Percentiles rank a stretch among this genome's conserved stretches.
phyloP scores from a whole-genome alignment of 2,329 filamentous ascomycete genomes.

The Ophiostoma novo-ulmi region DNA sequence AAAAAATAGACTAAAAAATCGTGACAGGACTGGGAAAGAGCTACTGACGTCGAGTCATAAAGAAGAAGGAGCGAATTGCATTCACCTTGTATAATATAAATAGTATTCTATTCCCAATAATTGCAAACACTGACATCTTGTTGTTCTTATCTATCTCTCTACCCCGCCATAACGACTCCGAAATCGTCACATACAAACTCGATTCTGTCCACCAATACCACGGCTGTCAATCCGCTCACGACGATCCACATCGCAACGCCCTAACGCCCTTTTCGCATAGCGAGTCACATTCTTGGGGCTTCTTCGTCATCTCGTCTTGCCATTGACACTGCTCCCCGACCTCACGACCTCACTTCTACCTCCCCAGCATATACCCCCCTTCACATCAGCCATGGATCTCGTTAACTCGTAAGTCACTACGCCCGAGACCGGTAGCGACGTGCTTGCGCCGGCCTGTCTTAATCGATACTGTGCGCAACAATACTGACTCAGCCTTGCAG shows the following conservation, averaged over 20 bases:
- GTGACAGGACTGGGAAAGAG: neutral
- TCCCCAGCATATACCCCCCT: neutral
- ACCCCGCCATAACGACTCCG: constrained; percentile 21
- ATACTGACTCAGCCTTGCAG: constrained; percentile 41
- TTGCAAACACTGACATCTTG: neutral
- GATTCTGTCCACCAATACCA: constrained; percentile 8
- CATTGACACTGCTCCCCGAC: constrained; percentile 15
- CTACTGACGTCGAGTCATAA: constrained; percentile 21
- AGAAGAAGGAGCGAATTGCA: neutral
- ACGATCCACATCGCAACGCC: constrained; percentile 11
- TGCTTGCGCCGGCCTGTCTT: neutral
- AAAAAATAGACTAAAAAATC: constrained; percentile 21
- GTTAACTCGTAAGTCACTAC: constrained; percentile 46
- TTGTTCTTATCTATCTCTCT: neutral
- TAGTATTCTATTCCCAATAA: neutral
- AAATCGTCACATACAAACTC: constrained; percentile 9
- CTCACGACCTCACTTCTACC: constrained; percentile 4
- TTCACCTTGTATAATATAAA: no score
- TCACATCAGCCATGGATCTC: constrained; percentile 43
- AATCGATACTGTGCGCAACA: constrained; percentile 1
- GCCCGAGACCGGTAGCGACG: constrained; percentile 15
- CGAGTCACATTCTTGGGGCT: constrained; percentile 4
- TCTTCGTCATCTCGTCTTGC: neutral
- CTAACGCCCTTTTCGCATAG: neutral
- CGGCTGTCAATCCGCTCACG: constrained; percentile 2